Evolutionary conservation across 441 rosid species (phyloP).

Genomic region (Erodium moschatum): DNA sequence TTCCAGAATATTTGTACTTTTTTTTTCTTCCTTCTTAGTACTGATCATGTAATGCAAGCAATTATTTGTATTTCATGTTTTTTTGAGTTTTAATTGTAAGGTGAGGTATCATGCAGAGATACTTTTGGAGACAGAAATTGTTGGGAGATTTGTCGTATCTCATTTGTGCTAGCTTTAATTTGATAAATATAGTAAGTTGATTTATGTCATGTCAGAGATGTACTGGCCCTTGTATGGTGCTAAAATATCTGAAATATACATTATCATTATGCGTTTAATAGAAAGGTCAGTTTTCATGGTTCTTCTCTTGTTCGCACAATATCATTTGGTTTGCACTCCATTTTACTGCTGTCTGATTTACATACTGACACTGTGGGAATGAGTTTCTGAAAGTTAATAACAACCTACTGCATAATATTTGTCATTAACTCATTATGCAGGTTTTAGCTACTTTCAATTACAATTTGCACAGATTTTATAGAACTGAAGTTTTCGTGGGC

Average conservation of each 20-base stretch:
- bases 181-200: neutral
- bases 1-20: neutral
- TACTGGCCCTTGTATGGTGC: too few relatives aligned
- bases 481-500: neutral
- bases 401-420: too few relatives aligned
- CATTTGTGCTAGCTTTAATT: neutral
- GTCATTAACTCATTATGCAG: neutral
- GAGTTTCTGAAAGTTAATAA: too few relatives aligned
- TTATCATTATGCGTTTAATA: too few relatives aligned
- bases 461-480: neutral
- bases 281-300: too few relatives aligned
- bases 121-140: neutral
- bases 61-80: neutral
- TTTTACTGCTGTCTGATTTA: too few relatives aligned
- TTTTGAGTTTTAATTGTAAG: neutral
- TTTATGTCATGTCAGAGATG: neutral
- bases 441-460: neutral
- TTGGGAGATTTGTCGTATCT: neutral
- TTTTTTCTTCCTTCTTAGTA: neutral
- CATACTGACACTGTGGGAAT: too few relatives aligned
- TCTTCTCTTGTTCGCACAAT: too few relatives aligned
- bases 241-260: too few relatives aligned
- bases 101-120: neutral
- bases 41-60: conserved; percentile 8
- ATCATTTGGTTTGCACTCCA: too few relatives aligned